phyloP scores from a whole-genome alignment of 768 basidiomycete genomes.

The Leccinum olivaceopallidum region DNA sequence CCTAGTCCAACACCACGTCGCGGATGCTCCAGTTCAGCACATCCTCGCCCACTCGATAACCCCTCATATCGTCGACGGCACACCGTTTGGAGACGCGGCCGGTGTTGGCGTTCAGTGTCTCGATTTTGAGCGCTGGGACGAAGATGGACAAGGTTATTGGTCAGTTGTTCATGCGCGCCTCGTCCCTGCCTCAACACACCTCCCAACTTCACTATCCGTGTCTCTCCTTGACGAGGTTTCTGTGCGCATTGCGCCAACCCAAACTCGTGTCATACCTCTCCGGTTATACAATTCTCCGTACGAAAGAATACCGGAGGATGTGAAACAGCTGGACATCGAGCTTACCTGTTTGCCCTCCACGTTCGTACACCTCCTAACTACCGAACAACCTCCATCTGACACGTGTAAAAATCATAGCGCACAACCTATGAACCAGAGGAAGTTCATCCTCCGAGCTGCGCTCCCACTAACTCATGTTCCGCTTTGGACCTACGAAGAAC shows the following conservation, averaged over 20 bases:
- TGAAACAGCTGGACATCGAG: constrained; percentile 41
- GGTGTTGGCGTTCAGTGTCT: constrained; percentile 62
- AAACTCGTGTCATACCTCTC: constrained; percentile 62
- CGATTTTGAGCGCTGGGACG: constrained; percentile 14
- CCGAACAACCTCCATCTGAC: not conserved
- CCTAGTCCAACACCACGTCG: not conserved
- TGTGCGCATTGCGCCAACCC: constrained; percentile 55
- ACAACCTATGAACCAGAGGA: not conserved
- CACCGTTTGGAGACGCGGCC: constrained; percentile 68
- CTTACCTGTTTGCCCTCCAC: constrained; percentile 31
- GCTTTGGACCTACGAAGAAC: constrained; percentile 39
- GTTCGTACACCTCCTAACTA: not conserved
- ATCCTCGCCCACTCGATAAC: constrained; percentile 54
- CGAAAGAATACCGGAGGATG: constrained; percentile 32
- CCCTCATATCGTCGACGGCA: constrained; percentile 74
- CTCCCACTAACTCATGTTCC: constrained; percentile 49
- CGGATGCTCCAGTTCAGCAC: constrained; percentile 34
- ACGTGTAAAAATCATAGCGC: not conserved
- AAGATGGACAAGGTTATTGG: constrained; percentile 49
- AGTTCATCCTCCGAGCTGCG: constrained; percentile 32
- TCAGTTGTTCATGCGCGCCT: constrained; percentile 37
- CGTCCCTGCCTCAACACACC: not conserved
- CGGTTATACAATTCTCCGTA: constrained; percentile 40
- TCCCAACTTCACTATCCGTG: constrained; percentile 21
- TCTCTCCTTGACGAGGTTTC: constrained; percentile 17